Conservation (phyloP, 148 eudicot genomes). For the Polygonum aviculare region DNA sequence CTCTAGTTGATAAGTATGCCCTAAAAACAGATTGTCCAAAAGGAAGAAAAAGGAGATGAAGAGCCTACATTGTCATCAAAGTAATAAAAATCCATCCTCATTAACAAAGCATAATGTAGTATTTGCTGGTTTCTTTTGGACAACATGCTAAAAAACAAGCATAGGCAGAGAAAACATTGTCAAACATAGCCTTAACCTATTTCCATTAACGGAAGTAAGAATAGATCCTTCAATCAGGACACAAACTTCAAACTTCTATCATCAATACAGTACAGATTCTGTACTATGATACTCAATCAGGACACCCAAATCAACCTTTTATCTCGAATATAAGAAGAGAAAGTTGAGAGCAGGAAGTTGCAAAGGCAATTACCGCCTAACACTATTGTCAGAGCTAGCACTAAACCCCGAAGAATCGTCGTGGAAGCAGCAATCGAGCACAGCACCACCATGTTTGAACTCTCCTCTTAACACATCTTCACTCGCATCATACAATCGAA, state of each 20-base stretch:
- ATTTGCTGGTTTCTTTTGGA: too few species aligned
- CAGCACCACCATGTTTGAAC: constrained; percentile 84
- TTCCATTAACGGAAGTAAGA: too few species aligned
- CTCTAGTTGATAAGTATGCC: too few species aligned
- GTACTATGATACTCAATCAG: background rate
- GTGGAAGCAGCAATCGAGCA: constrained; percentile 93
- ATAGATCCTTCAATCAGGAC: too few species aligned
- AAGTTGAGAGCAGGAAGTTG: background rate
- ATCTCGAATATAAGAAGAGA: background rate
- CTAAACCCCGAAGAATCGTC: constrained; percentile 89
- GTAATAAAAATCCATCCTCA: too few species aligned
- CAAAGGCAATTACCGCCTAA: constrained; percentile 21
- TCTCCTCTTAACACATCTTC: constrained; percentile 72
- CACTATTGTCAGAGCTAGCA: constrained; percentile 64
- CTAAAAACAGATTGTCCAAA: too few species aligned
- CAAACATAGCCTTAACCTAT: too few species aligned
- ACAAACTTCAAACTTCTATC: background rate
- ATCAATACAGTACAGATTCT: background rate
- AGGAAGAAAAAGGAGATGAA: too few species aligned
- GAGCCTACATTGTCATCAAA: too few species aligned
- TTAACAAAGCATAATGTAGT: too few species aligned
- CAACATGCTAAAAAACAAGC: too few species aligned
- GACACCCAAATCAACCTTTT: background rate
- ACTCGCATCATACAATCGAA: constrained; percentile 82
- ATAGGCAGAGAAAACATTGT: too few species aligned